Evolutionary conservation across 371 early-diverging fungal genomes (phyloP), one percentile per base, ranked within the genome.

Genomic region (Batrachochytrium dendrobatidis): DNA sequence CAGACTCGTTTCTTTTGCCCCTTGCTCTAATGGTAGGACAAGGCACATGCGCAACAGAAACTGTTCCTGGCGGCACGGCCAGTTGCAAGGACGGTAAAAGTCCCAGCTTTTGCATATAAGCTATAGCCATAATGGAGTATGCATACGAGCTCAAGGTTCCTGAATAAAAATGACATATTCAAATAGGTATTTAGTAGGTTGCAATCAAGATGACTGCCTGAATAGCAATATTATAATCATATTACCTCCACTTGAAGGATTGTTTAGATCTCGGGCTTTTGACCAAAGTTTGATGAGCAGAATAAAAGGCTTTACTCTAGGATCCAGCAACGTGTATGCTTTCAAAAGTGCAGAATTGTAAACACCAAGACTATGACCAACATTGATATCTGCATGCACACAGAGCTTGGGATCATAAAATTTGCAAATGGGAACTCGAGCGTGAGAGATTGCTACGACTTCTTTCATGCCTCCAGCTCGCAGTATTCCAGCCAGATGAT

Each of bases 201-300:
- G 26, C 22, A 26, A 18, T 15, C 50, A 18, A 12, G n/a, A n/a
- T n/a, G n/a, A n/a, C n/a, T n/a, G n/a, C n/a, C n/a, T 39, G 17
- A 12, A 26, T 33, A 53, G 28, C 53, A 53, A 10, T 53, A 4
- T 5, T 4, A 4, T 18, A 20, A 22, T n/a, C n/a, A n/a, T 35
- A 50, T 8, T 31, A 71, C 68, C 65, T 59, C 64, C 67, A 18
- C 35, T 65, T 3, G 70, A 32, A 7, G 74, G 54, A 61, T 88
- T 86, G 53, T 86, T 86, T 24, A 94, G 66, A 18, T 77, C 71
- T 20, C 92, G 74, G 51, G 71, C 75, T 57, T 77, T 81, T 12
- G 90, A 83, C 91, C 91, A 94, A 50, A 84, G 67, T 62, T 92
- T 94, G 51, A 94, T 72, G 24, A 86, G 69, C 80, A 89, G 79